Conservation (phyloP, 1,284 basidiomycete species). For the Austroboletus niveus region DNA sequence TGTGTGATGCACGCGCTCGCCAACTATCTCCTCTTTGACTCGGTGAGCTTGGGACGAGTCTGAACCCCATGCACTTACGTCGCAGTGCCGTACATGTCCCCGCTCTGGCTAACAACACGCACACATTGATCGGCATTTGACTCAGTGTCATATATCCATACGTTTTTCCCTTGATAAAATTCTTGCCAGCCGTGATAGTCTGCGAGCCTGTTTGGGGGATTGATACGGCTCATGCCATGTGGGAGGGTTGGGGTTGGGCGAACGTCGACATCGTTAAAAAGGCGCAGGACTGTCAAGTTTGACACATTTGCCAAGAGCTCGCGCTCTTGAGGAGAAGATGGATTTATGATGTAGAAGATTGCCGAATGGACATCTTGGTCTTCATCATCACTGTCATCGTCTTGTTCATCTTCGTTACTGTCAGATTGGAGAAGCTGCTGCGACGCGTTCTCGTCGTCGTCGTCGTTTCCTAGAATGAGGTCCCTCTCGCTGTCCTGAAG, state of each 20-base stretch:
- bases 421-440: conserved; percentile 3
- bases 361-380: conserved; percentile 35
- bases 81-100: conserved; percentile 69
- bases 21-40: conserved; percentile 69
- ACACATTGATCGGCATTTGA: conserved; percentile 66
- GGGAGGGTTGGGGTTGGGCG: conserved; percentile 49
- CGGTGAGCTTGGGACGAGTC: conserved; percentile 9
- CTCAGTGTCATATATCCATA: conserved; percentile 72
- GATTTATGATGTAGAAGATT: conserved; percentile 55
- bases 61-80: conserved; percentile 48
- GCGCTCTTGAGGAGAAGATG: conserved; percentile 40
- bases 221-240: conserved; percentile 42
- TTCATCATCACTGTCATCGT: conserved; percentile 30
- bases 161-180: conserved; percentile 60
- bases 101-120: conserved; percentile 56
- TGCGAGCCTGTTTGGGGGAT: conserved; percentile 55
- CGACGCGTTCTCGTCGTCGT: conserved; percentile 21
- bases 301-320: conserved; percentile 49
- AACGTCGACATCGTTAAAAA: conserved; percentile 67
- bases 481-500: conserved; percentile 54
- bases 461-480: conserved; percentile 31
- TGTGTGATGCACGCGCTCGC: conserved; percentile 65
- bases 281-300: conserved; percentile 62
- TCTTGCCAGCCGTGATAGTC: conserved; percentile 68
- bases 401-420: conserved; percentile 16